Percentiles rank a stretch among this genome's conserved stretches.
These are phyloP conservation scores for Plectosphaerella cucumerina DNA, from an alignment of 2,329 filamentous ascomycete genomes.

Conservation along the genomic window DNA sequence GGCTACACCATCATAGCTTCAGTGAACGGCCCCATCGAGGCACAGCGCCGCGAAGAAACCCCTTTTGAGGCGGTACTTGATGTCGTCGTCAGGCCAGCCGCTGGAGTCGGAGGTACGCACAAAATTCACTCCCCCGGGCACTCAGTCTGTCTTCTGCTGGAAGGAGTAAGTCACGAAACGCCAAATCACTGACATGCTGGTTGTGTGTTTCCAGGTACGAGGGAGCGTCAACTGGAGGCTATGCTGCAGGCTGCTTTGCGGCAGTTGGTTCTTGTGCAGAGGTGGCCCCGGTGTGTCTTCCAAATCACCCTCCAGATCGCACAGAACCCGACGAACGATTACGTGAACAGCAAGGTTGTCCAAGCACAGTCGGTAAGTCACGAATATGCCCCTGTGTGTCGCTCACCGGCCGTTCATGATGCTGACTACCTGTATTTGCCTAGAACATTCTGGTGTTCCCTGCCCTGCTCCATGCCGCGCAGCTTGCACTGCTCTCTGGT, in stretches of 20 bases:
- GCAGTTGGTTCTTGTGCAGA: constrained; percentile 69
- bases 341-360: constrained; percentile 54
- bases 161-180: no score
- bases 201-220: constrained; percentile 47
- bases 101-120: constrained; percentile 70
- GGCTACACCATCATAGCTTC: constrained; percentile 80
- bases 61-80: constrained; percentile 89
- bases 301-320: constrained; percentile 79
- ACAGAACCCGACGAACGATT: constrained; percentile 63
- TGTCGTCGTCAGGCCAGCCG: constrained; percentile 81
- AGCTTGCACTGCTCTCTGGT: constrained; percentile 76
- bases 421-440: constrained; percentile 12
- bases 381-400: not conserved
- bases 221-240: constrained; percentile 78
- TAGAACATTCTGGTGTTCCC: constrained; percentile 79
- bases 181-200: constrained; percentile 13
- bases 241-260: constrained; percentile 68
- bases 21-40: constrained; percentile 91
- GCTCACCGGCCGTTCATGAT: constrained; percentile 1
- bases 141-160: not conserved
- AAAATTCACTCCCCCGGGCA: not conserved
- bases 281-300: constrained; percentile 72
- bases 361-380: constrained; percentile 56
- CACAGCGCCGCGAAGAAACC: constrained; percentile 81
- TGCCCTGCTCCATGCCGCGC: constrained; percentile 73